These are phyloP conservation scores for Syzygium aqueum DNA, from an alignment of 345 rosid species.

Conservation along the genomic window DNA sequence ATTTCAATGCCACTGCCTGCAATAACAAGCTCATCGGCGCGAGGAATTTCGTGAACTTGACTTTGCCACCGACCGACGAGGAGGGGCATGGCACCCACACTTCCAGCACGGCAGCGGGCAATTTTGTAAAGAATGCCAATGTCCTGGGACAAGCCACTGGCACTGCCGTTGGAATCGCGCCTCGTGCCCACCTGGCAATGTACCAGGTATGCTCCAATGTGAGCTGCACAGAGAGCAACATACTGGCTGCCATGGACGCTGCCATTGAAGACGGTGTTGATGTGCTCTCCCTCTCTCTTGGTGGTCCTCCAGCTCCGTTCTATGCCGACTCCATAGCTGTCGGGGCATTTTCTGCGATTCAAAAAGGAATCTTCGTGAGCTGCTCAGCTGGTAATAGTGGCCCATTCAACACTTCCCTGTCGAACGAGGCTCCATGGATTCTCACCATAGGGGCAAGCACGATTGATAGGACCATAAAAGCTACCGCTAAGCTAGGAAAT, in stretches of 20 bases:
- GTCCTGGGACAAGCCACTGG: conserved; percentile 20
- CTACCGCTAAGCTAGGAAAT: conserved; percentile 22
- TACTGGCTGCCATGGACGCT: conserved; percentile 36
- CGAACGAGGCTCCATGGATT: conserved; percentile 38
- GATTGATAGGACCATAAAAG: conserved; percentile 28
- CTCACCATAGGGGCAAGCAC: conserved; percentile 33
- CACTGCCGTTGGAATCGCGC: conserved; percentile 30
- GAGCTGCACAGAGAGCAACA: conserved; percentile 18
- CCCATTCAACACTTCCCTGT: conserved; percentile 17
- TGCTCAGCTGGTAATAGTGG: conserved; percentile 36
- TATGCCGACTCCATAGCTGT: conserved; percentile 20
- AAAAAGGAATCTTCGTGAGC: conserved; percentile 28
- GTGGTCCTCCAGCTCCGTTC: conserved; percentile 18
- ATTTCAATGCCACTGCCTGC: conserved; percentile 11
- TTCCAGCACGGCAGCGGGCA: conserved; percentile 31
- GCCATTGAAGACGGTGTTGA: conserved; percentile 32
- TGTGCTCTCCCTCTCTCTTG: conserved; percentile 31
- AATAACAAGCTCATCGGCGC: conserved; percentile 38
- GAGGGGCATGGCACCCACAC: conserved; percentile 36
- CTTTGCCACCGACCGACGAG: conserved; percentile 20
- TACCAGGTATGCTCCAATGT: conserved; percentile 15
- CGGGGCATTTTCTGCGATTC: conserved; percentile 22
- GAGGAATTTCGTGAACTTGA: not conserved
- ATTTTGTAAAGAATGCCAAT: conserved; percentile 15
- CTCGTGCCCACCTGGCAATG: conserved; percentile 26